Evolutionary conservation across 257 asterid genomes (phyloP), one percentile per base, ranked within the genome.

Genomic region (Solanum rostratum): DNA sequence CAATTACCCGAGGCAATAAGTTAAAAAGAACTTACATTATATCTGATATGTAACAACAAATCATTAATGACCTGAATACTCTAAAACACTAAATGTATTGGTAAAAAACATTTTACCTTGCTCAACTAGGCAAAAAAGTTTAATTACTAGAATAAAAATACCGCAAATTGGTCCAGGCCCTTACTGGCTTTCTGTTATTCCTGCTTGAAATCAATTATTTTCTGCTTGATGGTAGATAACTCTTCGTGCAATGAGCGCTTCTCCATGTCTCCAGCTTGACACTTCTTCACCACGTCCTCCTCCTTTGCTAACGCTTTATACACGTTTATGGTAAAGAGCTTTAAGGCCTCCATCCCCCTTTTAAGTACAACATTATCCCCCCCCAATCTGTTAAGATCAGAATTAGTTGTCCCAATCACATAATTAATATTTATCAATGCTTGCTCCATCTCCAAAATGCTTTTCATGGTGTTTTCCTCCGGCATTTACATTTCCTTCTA

Each of bases 401-500:
- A 50, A 54, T 85, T 88, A 65, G 91, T 91, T 65, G 84, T 65
- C 84, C 90, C 90, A 33, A 89, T 79, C 89, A 90, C 93, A 18
- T 78, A 85, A 14, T 85, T 84, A 30, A 93, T 90, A 39, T 90
- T 92, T 62, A 89, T 71, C 84, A 92, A 33, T 5, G 92, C 96
- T 62, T 87, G 3, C 82, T 93, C 97, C 93, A 92, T 91, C 89
- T 94, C 97, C 3, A 90, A 63, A 54, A 91, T 87, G 88, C 97
- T 89, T 84, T 92, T 92, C 83, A 82, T n/a, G 37, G 89, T 88
- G 83, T 33, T 33, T 33, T 33, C 3, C 37, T 33, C 0, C 4
- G 37, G 3, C 37, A 33, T 4, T 4, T 33, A 1, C 37, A 33
- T 33, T 33, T 33, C 37, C 4, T 33, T 33, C 5, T 33, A 33